These are phyloP conservation scores for Barnettozyma siamensis DNA, from an alignment of 805 yeast genomes.

Conservation along the genomic window DNA sequence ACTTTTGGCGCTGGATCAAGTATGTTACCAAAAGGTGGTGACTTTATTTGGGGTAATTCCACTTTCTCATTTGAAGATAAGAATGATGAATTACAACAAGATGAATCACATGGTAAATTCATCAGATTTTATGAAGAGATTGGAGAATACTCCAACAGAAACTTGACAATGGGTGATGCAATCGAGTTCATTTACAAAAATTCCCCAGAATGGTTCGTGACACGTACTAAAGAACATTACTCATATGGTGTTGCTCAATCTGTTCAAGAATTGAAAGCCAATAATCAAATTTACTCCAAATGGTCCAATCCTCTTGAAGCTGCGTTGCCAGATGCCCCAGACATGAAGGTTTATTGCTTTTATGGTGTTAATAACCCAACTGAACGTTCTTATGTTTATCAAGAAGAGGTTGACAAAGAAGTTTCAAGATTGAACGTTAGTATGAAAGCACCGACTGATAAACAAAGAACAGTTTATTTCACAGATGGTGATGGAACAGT, in stretches of 20 bases:
- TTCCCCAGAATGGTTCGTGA: conserved; percentile 72
- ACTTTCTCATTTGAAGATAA: conserved; percentile 67
- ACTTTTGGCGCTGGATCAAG: conserved; percentile 93
- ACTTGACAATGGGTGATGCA: conserved; percentile 62
- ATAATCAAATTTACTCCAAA: conserved; percentile 66
- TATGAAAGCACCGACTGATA: conserved; percentile 56
- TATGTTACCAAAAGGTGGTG: conserved; percentile 97
- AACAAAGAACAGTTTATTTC: conserved; percentile 61
- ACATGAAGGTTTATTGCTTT: conserved; percentile 80
- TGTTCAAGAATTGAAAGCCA: conserved; percentile 49
- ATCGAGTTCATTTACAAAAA: conserved; percentile 58
- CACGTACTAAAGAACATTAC: conserved; percentile 62
- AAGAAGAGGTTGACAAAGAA: conserved; percentile 54
- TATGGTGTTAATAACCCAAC: conserved; percentile 98
- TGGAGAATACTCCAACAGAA: conserved; percentile 39
- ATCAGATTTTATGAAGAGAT: conserved; percentile 50
- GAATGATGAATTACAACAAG: conserved; percentile 1
- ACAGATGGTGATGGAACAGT: conserved; percentile 98
- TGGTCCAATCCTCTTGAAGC: conserved; percentile 97
- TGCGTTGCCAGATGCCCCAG: conserved; percentile 89
- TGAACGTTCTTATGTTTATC: conserved; percentile 86
- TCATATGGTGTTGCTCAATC: conserved; percentile 72
- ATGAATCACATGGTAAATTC: conserved; percentile 60
- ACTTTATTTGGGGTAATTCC: conserved; percentile 77
- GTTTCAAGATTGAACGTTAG: conserved; percentile 56